Percentiles rank a stretch among this genome's conserved stretches.
Evolutionary conservation across 2,329 filamentous ascomycete genomes (phyloP).

Genomic region (Ophiostoma ips): DNA sequence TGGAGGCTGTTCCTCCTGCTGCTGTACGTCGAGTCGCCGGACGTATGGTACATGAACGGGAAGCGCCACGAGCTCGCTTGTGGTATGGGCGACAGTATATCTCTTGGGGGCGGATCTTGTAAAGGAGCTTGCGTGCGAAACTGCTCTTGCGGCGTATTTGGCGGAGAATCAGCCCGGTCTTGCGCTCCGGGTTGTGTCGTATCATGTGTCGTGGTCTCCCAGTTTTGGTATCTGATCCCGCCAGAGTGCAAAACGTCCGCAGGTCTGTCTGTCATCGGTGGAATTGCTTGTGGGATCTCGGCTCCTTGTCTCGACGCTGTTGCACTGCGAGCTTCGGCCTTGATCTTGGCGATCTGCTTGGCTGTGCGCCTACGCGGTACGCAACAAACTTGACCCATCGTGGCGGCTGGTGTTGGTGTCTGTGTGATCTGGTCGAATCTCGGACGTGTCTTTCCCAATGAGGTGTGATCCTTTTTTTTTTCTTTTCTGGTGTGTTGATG

Average conservation of each 20-base stretch:
- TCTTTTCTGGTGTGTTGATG: neutral
- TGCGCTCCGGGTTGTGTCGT: too few relatives aligned
- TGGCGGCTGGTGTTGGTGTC: neutral
- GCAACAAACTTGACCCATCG: constrained; percentile 2
- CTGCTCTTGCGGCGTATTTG: neutral
- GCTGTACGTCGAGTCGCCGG: neutral
- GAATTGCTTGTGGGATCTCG: neutral
- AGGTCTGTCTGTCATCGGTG: neutral
- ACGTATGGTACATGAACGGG: neutral
- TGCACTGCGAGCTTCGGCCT: neutral
- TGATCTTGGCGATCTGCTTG: neutral
- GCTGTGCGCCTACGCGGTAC: neutral
- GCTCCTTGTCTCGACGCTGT: neutral
- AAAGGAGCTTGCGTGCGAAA: neutral
- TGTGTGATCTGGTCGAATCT: neutral
- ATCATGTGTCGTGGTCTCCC: too few relatives aligned
- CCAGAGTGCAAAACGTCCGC: neutral
- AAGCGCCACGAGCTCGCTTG: neutral
- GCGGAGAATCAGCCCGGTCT: neutral
- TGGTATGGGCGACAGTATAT: neutral
- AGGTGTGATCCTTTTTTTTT: too few relatives aligned
- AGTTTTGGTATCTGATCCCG: neutral
- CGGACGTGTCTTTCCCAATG: too few relatives aligned
- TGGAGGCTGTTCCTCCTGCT: neutral
- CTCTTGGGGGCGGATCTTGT: neutral